Evolutionary conservation across 1,284 basidiomycete species (phyloP).

Genomic region (Tetrapyrgos nigripes): DNA sequence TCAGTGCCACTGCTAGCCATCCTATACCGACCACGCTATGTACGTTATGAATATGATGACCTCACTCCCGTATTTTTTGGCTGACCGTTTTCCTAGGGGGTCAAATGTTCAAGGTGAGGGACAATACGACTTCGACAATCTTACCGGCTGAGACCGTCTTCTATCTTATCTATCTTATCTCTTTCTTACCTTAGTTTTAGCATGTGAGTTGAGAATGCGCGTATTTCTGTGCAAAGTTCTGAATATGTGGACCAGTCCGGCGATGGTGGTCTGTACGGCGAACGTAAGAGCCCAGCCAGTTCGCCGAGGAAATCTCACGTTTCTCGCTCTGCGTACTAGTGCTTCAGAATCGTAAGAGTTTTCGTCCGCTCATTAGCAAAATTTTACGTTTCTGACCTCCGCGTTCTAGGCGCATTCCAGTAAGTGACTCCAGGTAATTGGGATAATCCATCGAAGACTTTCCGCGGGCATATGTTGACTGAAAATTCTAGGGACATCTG

Average conservation of each 20-base stretch:
- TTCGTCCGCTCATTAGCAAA: no score
- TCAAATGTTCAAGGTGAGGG: conserved; percentile 59
- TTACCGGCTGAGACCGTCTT: neutral
- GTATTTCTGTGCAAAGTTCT: neutral
- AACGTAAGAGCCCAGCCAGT: conserved; percentile 40
- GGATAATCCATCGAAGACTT: no score
- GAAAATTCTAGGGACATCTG: conserved; percentile 46
- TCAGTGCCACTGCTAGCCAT: conserved; percentile 54
- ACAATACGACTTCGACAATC: conserved; percentile 45
- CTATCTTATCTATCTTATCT: neutral
- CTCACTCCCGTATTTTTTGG: neutral
- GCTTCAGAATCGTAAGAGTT: conserved; percentile 64
- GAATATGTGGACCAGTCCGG: conserved; percentile 47
- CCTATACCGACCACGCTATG: conserved; percentile 57
- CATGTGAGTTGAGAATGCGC: conserved; percentile 40
- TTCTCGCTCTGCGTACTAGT: conserved; percentile 39
- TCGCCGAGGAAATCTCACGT: neutral
- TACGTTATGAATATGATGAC: conserved; percentile 25
- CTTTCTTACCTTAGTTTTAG: conserved; percentile 30
- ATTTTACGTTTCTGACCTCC: conserved; percentile 40
- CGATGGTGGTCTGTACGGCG: conserved; percentile 65
- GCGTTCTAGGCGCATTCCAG: conserved; percentile 63
- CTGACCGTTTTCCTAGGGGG: conserved; percentile 44
- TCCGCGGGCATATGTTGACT: neutral
- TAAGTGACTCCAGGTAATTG: conserved; percentile 54